A percentile compares a stretch with the other conserved stretches of the same genome.
Conservation (phyloP, 2,329 filamentous ascomycete genomes). For the Calonectria pseudoturangicola region DNA sequence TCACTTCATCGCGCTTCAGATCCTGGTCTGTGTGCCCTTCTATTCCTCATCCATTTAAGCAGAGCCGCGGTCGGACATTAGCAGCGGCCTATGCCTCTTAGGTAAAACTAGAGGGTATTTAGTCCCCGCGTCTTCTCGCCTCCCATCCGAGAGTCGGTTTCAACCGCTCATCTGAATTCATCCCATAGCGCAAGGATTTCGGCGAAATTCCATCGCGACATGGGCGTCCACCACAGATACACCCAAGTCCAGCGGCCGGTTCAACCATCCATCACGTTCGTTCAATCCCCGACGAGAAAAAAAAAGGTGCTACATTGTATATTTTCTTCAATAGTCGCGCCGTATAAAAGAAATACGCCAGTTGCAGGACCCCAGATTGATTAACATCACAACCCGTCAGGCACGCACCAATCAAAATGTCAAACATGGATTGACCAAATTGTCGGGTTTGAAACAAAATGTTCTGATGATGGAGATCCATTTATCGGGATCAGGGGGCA, state of each 20-base stretch:
- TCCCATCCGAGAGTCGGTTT: neutral
- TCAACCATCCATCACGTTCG: neutral
- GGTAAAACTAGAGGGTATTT: neutral
- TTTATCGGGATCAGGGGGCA: neutral
- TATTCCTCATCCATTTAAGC: slow-evolving; percentile 4
- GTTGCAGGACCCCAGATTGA: neutral
- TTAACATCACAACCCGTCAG: no score
- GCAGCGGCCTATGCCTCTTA: neutral
- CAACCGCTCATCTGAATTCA: neutral
- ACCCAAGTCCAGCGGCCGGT: no score
- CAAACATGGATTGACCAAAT: neutral
- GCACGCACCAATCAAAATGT: neutral
- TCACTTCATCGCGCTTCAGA: neutral
- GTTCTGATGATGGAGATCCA: neutral
- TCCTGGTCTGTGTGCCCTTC: slow-evolving; percentile 9
- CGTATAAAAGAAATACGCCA: neutral
- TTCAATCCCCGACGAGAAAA: no score
- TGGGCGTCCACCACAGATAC: neutral
- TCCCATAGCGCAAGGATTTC: slow-evolving; percentile 1
- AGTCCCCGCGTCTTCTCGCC: neutral
- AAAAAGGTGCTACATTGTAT: no score
- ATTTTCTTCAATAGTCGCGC: no score
- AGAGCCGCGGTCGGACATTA: slow-evolving; percentile 3
- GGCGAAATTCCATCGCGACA: neutral
- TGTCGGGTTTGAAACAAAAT: neutral